phyloP scores from a whole-genome alignment of 202 grass and related monocot genomes.

The Panicum virgatum region DNA sequence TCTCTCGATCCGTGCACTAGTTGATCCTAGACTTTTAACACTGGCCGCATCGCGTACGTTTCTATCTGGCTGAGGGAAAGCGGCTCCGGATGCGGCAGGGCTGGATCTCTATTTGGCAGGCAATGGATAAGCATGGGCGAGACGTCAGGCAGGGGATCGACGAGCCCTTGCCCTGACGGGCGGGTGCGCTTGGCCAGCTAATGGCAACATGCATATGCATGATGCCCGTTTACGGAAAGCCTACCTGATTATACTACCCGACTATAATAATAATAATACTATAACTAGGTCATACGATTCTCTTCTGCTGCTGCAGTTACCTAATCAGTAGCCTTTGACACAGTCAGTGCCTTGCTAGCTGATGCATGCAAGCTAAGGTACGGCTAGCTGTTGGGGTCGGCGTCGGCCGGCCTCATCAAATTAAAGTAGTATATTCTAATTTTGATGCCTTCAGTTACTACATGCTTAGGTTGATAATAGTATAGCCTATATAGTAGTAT shows the following conservation, averaged over 20 bases:
- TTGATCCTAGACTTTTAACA: too few relatives aligned
- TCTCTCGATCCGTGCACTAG: too few relatives aligned
- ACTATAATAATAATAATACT: not conserved
- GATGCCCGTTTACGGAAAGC: conserved; percentile 17
- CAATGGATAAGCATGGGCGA: conserved; percentile 1
- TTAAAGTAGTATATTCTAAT: not conserved
- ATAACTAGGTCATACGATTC: not conserved
- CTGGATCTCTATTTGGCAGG: not conserved
- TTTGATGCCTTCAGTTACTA: not conserved
- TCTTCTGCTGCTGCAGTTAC: not conserved
- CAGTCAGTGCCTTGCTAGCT: not conserved
- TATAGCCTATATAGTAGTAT: not conserved
- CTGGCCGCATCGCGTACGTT: not conserved
- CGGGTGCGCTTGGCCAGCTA: not conserved
- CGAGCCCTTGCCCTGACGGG: not conserved
- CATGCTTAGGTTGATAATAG: not conserved
- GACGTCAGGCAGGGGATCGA: not conserved
- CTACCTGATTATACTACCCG: conserved; percentile 10
- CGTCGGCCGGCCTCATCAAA: not conserved
- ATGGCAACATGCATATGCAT: not conserved
- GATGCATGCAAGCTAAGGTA: not conserved
- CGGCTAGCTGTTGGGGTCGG: not conserved
- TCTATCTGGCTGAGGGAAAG: not conserved
- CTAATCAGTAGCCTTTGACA: not conserved
- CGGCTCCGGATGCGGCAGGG: not conserved